phyloP scores from a whole-genome alignment of 1,139 yeast genomes.

The Candida anutae region DNA sequence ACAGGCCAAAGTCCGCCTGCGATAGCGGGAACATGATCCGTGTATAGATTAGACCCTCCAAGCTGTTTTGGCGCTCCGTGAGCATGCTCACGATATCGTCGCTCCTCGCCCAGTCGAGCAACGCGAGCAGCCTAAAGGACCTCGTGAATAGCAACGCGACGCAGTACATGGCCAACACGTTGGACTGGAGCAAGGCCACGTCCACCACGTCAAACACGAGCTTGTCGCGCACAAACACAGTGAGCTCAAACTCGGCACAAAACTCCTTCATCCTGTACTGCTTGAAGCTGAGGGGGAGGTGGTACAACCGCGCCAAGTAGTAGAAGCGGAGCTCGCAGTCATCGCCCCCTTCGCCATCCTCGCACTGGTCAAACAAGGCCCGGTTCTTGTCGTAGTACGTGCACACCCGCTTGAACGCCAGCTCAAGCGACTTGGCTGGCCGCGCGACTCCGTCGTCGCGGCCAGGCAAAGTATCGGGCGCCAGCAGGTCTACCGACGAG shows the following conservation, averaged over 20 bases:
- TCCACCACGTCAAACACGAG: constrained; percentile 3
- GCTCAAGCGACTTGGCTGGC: constrained; percentile 9
- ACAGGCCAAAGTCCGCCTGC: constrained; percentile 4
- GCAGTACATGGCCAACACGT: constrained; percentile 18
- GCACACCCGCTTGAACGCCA: constrained; percentile 14
- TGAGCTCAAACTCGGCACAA: constrained; percentile 12
- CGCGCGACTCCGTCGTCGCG: background rate
- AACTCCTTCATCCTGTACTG: constrained; percentile 19
- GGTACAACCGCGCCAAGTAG: constrained; percentile 15
- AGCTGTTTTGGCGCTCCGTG: constrained; percentile 9
- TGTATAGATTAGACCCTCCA: constrained; percentile 12
- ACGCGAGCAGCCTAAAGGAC: constrained; percentile 22
- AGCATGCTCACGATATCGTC: constrained; percentile 15
- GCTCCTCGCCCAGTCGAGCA: constrained; percentile 12
- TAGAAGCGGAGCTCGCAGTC: constrained; percentile 11
- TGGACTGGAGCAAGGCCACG: constrained; percentile 10
- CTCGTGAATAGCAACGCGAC: constrained; percentile 18
- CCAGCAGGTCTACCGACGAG: background rate
- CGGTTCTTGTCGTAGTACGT: constrained; percentile 19
- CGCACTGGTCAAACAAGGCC: constrained; percentile 4
- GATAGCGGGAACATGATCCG: constrained; percentile 10
- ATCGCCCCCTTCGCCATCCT: background rate
- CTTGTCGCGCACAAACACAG: background rate
- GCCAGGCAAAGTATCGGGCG: too few relatives aligned
- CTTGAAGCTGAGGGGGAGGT: constrained; percentile 17